Evolutionary conservation across 2,329 filamentous ascomycete species (phyloP), one percentile per base, ranked within the genome.

Genomic region (Bipolaris cookei): DNA sequence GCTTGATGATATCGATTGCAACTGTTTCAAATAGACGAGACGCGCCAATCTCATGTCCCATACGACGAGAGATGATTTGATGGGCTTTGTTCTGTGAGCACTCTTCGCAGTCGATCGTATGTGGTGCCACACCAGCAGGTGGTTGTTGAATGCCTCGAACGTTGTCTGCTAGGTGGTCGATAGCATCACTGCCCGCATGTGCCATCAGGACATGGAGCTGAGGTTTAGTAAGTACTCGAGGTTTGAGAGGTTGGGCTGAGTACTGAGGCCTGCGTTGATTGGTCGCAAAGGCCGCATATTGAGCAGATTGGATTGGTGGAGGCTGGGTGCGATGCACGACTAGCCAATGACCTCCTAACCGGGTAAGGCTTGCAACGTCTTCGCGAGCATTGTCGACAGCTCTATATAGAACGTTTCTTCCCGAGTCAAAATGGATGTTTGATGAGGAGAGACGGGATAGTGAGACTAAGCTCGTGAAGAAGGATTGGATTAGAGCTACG

Each of bases 181-280:
- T 48, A 48, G 45, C 32, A 38, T 48, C 20, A 48, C 45, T 48
- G 45, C 45, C 45, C 18, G 45, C 30, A 23, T 48, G 45, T 38
- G n/a, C 45, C 16, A 48, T 16, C 4, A 48, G 20, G 32, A 48
- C 32, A 48, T 48, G 34, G 23, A 48, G 45, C 32, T 48, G 21
- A 20, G 45, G 32, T 20, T 48, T 48, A 3, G 45, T 48, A 4
- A 48, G 45, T 6, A 25, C 11, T 38, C 34, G 20, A 20, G 45
- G 45, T 20, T 48, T 48, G 18, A 48, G 45, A 7, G 45, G 45
- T 48, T 37, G 34, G 10, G 45, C 45, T 37, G 30, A 48, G 14
- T 48, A 48, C 7, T 48, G 32, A 37, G 45, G 45, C 45, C 45
- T 48, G 30, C 45, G 45, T 23, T 48, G 34, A 48, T 48, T 48